Conservation (phyloP, 768 basidiomycete genomes). For the Hypsizygus marmoreus region DNA sequence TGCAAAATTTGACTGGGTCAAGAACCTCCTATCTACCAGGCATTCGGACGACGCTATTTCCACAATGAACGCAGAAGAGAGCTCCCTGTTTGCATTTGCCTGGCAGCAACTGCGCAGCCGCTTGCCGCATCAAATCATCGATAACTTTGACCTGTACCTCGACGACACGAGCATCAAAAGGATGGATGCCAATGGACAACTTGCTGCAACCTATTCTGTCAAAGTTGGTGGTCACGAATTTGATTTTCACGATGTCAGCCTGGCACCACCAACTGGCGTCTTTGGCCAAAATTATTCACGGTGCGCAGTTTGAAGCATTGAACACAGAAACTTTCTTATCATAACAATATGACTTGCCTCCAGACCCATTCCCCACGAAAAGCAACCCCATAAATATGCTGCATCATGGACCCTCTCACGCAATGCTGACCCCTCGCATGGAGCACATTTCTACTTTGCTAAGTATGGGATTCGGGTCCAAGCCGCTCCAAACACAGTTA, state of each 20-base stretch:
- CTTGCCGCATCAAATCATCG: constrained; percentile 13
- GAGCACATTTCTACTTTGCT: constrained; percentile 18
- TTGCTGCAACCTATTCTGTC: neutral
- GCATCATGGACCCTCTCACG: constrained; percentile 11
- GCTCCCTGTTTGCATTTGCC: constrained; percentile 13
- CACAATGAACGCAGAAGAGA: constrained; percentile 2
- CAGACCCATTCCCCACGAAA: constrained; percentile 16
- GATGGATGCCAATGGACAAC: constrained; percentile 1
- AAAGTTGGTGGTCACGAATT: neutral
- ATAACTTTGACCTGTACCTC: neutral
- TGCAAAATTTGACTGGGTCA: constrained; percentile 16
- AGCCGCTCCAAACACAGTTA: constrained; percentile 7
- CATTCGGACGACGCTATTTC: neutral
- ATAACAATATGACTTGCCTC: too few relatives aligned
- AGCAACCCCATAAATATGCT: constrained; percentile 18
- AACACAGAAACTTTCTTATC: too few relatives aligned
- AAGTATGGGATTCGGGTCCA: constrained; percentile 12
- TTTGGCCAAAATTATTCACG: constrained; percentile 17
- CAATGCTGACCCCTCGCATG: neutral
- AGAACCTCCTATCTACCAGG: constrained; percentile 6
- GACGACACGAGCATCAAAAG: neutral
- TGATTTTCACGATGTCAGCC: constrained; percentile 12
- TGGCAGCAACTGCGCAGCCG: constrained; percentile 13
- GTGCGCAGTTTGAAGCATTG: too few relatives aligned
- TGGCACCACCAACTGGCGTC: constrained; percentile 19